Evolutionary conservation across 2,329 filamentous ascomycete genomes (phyloP), one percentile per base, ranked within the genome.

Genomic region (Nemania abortiva): DNA sequence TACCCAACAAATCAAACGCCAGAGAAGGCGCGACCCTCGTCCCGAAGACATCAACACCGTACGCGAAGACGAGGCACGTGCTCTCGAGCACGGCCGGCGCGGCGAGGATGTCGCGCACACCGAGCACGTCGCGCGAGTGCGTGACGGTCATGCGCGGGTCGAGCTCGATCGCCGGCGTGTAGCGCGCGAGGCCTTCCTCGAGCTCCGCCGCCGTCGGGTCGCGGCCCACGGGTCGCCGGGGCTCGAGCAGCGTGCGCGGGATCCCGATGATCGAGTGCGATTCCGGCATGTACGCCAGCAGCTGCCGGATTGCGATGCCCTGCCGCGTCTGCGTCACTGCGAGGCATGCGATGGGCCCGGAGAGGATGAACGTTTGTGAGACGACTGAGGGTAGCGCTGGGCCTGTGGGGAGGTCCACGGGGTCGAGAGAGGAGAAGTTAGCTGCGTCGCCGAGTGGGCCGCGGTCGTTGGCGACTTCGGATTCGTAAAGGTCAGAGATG

Each of bases 401-500:
- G 31, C 85, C 85, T 1, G 85, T 86, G 0, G 86, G 85, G 1
- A 82, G 81, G 54, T 89, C 86, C 1, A 90, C 84, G 2, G 91
- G 91, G 61, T 90, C 85, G 56, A 97, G 82, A n/a, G 91, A 91
- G 0, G 95, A 98, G 77, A 91, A 93, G 77, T 95, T 95, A 50
- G 85, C 83, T 1, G 88, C 82, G 24, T 90, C 86, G 59, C 88
- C 91, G 1, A 97, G 86, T 2, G 92, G 87, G 1, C 95, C 96
- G 65, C 96, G 91, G 80, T 97, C 92, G 78, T 99, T 96, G 24
- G 93, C 85, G 11, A 90, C 82, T 0, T 91, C 86, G 0, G 95
- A 97, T 80, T 98, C 96, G 81, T 95, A 98, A 42, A 99, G 88
- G 77, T 99, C 95, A 0, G 92, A 91, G 11, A 97, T 87, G 22